phyloP scores from a whole-genome alignment of 345 rosid species.

The Pistacia integerrima region DNA sequence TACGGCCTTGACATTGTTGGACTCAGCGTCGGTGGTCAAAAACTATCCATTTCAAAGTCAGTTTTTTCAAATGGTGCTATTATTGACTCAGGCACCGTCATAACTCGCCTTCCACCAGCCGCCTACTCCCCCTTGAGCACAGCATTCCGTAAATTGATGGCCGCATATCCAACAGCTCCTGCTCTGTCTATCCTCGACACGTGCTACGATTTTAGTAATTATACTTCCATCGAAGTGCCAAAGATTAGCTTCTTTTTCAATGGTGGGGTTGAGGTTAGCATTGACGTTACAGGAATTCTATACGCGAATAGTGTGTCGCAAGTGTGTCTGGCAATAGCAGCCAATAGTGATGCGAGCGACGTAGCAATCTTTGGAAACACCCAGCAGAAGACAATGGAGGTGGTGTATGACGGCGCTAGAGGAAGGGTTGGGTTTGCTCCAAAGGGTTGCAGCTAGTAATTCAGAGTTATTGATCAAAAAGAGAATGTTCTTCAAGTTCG shows the following conservation, averaged over 20 bases:
- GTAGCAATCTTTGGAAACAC: constrained; percentile 61
- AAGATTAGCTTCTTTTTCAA: constrained; percentile 49
- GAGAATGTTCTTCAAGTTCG: too few species aligned
- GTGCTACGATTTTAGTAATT: constrained; percentile 61
- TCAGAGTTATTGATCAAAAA: neutral
- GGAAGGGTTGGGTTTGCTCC: constrained; percentile 68
- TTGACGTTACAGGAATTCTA: constrained; percentile 43
- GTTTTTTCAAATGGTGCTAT: constrained; percentile 55
- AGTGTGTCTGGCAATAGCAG: constrained; percentile 81
- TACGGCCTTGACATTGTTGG: constrained; percentile 62
- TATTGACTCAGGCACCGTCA: constrained; percentile 87
- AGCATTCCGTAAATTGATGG: constrained; percentile 55
- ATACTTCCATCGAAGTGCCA: constrained; percentile 43
- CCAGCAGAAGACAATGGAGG: constrained; percentile 73
- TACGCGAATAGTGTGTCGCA: constrained; percentile 39
- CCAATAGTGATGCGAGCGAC: constrained; percentile 50
- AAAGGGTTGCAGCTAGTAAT: constrained; percentile 47
- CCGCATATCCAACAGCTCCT: constrained; percentile 50
- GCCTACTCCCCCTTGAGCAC: constrained; percentile 52
- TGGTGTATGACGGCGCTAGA: constrained; percentile 62
- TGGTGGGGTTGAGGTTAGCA: constrained; percentile 43
- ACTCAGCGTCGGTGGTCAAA: constrained; percentile 55
- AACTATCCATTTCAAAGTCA: constrained; percentile 46
- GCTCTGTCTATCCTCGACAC: constrained; percentile 64
- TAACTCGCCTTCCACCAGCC: constrained; percentile 69